Evolutionary conservation across 768 basidiomycete species (phyloP).

Genomic region (Tricholoma terreum): DNA sequence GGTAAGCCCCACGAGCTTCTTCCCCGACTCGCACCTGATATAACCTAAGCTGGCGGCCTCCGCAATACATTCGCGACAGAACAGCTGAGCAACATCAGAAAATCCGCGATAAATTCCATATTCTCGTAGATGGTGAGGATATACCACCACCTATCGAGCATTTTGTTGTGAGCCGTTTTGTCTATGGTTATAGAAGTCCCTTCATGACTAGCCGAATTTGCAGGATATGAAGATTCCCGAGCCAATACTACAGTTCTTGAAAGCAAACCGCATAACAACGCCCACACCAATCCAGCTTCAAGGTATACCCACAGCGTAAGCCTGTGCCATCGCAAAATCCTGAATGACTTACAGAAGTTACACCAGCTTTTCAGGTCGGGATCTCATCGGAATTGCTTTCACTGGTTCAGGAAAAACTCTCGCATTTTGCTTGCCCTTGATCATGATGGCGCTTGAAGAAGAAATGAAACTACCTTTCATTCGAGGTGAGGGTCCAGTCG

Average conservation of each 20-base stretch:
- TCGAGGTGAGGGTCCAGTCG: slow-evolving; percentile 96
- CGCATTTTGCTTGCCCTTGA: slow-evolving; percentile 96
- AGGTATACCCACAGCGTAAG: slow-evolving; percentile 93
- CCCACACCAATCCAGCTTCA: slow-evolving; percentile 98
- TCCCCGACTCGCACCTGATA: neutral
- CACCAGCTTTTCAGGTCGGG: slow-evolving; percentile 85
- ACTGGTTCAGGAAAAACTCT: slow-evolving; percentile 99
- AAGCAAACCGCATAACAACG: slow-evolving; percentile 75
- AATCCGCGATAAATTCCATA: slow-evolving; percentile 88
- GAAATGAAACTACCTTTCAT: slow-evolving; percentile 87
- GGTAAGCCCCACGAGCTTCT: slow-evolving; percentile 40
- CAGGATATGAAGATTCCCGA: slow-evolving; percentile 99
- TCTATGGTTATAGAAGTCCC: slow-evolving; percentile 7
- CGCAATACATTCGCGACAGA: slow-evolving; percentile 74
- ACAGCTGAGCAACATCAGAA: slow-evolving; percentile 65
- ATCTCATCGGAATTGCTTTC: slow-evolving; percentile 98
- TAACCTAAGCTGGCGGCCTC: slow-evolving; percentile 76
- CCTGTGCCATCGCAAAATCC: slow-evolving; percentile 2
- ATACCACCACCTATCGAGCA: slow-evolving; percentile 91
- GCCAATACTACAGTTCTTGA: slow-evolving; percentile 77
- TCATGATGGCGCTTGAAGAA: slow-evolving; percentile 95
- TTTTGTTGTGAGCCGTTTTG: slow-evolving; percentile 55
- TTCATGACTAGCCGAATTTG: slow-evolving; percentile 7
- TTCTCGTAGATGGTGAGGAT: slow-evolving; percentile 91
- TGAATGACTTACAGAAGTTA: slow-evolving; percentile 18